Conservation (phyloP, 805 yeast species). For the Ogataea nonfermentans region DNA sequence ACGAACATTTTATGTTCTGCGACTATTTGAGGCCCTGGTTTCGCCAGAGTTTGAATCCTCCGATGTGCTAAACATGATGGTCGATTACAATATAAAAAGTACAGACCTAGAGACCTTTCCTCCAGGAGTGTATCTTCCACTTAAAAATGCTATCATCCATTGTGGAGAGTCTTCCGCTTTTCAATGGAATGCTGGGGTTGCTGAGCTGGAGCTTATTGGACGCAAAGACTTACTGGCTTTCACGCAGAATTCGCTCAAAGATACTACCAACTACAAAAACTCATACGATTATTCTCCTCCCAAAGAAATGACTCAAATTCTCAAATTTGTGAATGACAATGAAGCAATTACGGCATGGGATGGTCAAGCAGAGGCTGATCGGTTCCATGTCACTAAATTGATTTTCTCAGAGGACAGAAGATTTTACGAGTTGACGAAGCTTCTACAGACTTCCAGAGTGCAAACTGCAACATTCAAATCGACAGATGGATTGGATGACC, state of each 20-base stretch:
- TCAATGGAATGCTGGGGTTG: slow-evolving; percentile 39
- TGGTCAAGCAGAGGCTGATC: slow-evolving; percentile 66
- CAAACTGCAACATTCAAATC: slow-evolving; percentile 49
- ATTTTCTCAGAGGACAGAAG: slow-evolving; percentile 79
- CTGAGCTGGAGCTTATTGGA: slow-evolving; percentile 57
- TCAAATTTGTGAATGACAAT: slow-evolving; percentile 39
- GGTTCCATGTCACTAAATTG: slow-evolving; percentile 62
- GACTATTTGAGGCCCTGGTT: slow-evolving; percentile 61
- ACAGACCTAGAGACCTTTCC: slow-evolving; percentile 68
- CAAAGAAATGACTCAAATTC: slow-evolving; percentile 43
- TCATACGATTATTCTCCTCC: slow-evolving; percentile 13
- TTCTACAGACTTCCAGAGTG: slow-evolving; percentile 66
- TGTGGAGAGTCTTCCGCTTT: slow-evolving; percentile 53
- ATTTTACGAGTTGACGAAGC: slow-evolving; percentile 68
- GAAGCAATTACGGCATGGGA: slow-evolving; percentile 63
- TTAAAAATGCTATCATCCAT: slow-evolving; percentile 56
- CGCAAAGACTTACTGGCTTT: slow-evolving; percentile 56
- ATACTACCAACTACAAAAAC: slow-evolving; percentile 6
- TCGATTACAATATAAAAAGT: slow-evolving; percentile 50
- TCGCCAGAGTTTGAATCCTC: slow-evolving; percentile 49
- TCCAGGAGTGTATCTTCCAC: slow-evolving; percentile 63
- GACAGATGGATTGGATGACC: slow-evolving; percentile 46
- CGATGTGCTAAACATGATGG: slow-evolving; percentile 61
- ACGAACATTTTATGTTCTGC: slow-evolving; percentile 55
- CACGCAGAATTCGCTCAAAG: slow-evolving; percentile 10